phyloP scores from a whole-genome alignment of 345 rosid species.

The Sisymbrium irio region DNA sequence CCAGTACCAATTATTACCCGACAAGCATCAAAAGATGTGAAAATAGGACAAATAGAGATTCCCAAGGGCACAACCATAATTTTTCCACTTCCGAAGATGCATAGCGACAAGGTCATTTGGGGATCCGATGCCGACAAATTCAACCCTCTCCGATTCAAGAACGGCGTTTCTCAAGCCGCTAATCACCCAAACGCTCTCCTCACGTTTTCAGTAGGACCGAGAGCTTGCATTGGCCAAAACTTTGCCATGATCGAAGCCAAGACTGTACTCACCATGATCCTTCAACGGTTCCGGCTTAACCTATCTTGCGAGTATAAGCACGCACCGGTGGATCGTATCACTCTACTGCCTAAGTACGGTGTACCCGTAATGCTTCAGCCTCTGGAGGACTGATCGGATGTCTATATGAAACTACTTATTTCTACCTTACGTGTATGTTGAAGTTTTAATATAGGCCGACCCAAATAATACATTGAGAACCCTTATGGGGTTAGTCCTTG shows the following conservation, averaged over 20 bases:
- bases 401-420: too few species aligned
- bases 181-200: slow-evolving; percentile 50
- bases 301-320: slow-evolving; percentile 44
- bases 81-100: slow-evolving; percentile 38
- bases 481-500: too few species aligned
- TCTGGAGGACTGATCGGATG: too few species aligned
- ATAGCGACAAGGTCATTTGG: slow-evolving; percentile 47
- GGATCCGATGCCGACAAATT: slow-evolving; percentile 62
- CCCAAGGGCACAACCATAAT: slow-evolving; percentile 40
- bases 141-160: slow-evolving; percentile 48
- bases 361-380: slow-evolving; percentile 40
- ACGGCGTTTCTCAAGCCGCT: slow-evolving; percentile 43
- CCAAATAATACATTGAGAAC: too few species aligned
- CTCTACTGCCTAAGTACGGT: slow-evolving; percentile 40
- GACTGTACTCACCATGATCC: slow-evolving; percentile 40
- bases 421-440: too few species aligned
- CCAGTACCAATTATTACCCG: slow-evolving; percentile 30
- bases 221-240: slow-evolving; percentile 62
- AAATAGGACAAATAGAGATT: slow-evolving; percentile 44
- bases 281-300: slow-evolving; percentile 40
- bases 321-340: slow-evolving; percentile 36
- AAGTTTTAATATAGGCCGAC: too few species aligned
- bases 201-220: slow-evolving; percentile 52
- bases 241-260: slow-evolving; percentile 31
- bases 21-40: slow-evolving; percentile 39